Evolutionary conservation across 306 rosid genomes (phyloP).

Genomic region (Mucuna pruriens): DNA sequence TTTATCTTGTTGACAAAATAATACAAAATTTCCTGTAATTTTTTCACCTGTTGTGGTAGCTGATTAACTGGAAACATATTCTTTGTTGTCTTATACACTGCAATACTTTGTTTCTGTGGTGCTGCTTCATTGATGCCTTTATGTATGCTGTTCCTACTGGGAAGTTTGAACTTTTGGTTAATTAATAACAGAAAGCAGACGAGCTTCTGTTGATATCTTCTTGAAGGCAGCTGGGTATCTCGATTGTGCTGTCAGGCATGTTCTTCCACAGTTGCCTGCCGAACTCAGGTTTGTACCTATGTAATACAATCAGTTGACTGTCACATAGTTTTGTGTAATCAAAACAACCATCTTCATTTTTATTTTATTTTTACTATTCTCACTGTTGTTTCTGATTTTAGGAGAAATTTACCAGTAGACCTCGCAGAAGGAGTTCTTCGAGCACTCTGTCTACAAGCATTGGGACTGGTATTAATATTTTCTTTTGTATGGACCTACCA

Average conservation of each 20-base stretch:
- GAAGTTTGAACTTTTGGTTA: slow-evolving; percentile 51
- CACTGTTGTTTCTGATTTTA: slow-evolving; percentile 50
- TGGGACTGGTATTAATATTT: slow-evolving; percentile 76
- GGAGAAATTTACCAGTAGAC: slow-evolving; percentile 96
- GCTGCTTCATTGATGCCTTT: slow-evolving; percentile 36
- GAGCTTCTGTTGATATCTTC: slow-evolving; percentile 90
- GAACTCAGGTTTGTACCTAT: slow-evolving; percentile 76
- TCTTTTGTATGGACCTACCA: no score
- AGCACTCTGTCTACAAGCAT: slow-evolving; percentile 93
- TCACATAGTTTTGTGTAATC: slow-evolving; percentile 13
- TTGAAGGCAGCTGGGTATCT: slow-evolving; percentile 95
- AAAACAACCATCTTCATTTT: slow-evolving; percentile 7
- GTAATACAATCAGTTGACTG: slow-evolving; percentile 21
- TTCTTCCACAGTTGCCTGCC: slow-evolving; percentile 88
- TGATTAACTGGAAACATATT: slow-evolving; percentile 32
- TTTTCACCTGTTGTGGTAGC: slow-evolving; percentile 23
- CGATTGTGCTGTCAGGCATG: slow-evolving; percentile 95
- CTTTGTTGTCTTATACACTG: slow-evolving; percentile 8
- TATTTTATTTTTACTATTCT: slow-evolving; percentile 20
- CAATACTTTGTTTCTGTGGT: not conserved
- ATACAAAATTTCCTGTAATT: not conserved
- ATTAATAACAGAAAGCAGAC: slow-evolving; percentile 77
- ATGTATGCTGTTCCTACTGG: slow-evolving; percentile 28
- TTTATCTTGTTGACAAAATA: slow-evolving; percentile 1
- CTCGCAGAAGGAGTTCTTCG: slow-evolving; percentile 93